Conservation (phyloP, 768 basidiomycete species). For the Auriscalpium vulgare region DNA sequence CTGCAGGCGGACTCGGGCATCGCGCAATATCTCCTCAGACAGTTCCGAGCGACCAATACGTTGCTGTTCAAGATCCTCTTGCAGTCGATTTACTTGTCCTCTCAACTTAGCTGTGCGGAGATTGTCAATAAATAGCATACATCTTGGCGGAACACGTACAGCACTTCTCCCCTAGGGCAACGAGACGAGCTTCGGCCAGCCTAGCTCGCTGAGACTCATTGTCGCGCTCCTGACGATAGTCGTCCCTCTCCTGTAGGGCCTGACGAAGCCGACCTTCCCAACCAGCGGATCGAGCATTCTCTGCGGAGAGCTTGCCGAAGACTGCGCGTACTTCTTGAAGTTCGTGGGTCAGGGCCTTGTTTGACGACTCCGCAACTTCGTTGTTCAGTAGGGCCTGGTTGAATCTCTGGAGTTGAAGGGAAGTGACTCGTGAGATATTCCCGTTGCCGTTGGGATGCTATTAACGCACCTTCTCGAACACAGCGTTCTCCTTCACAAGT, state of each 20-base stretch:
- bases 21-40: slow-evolving; percentile 58
- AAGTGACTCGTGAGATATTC: neutral
- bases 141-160: slow-evolving; percentile 29
- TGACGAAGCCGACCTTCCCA: slow-evolving; percentile 59
- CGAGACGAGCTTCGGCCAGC: slow-evolving; percentile 58
- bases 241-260: slow-evolving; percentile 71
- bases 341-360: slow-evolving; percentile 64
- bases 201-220: slow-evolving; percentile 59
- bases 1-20: slow-evolving; percentile 56
- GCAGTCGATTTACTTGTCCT: slow-evolving; percentile 54
- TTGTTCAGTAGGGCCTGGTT: slow-evolving; percentile 74
- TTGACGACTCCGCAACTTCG: slow-evolving; percentile 75
- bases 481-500: slow-evolving; percentile 48
- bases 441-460: neutral
- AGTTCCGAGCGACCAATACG: slow-evolving; percentile 53
- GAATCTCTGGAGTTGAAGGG: slow-evolving; percentile 43
- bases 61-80: slow-evolving; percentile 54
- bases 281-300: slow-evolving; percentile 62
- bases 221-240: slow-evolving; percentile 77
- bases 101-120: slow-evolving; percentile 54
- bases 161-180: slow-evolving; percentile 58
- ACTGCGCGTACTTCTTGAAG: slow-evolving; percentile 64
- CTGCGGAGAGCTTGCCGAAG: slow-evolving; percentile 58
- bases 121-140: neutral
- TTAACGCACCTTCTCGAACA: slow-evolving; percentile 48